Conservation (phyloP, 352 stramenopile genomes). For the Phytopythium delawarense region DNA sequence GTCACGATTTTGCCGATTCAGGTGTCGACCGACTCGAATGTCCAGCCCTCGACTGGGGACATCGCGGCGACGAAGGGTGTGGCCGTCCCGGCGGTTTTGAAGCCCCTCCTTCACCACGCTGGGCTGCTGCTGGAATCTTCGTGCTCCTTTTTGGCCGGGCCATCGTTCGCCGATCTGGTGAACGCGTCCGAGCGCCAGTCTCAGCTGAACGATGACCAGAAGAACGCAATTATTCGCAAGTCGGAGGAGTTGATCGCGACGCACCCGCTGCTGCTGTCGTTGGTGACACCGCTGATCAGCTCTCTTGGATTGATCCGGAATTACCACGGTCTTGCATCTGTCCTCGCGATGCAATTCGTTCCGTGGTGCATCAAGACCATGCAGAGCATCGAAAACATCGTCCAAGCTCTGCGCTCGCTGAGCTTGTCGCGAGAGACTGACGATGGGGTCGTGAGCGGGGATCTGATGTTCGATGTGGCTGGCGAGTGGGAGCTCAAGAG, state of each 20-base stretch:
- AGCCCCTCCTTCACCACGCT: slow-evolving; percentile 72
- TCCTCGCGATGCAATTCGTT: slow-evolving; percentile 69
- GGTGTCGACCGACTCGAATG: slow-evolving; percentile 27
- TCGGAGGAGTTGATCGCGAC: slow-evolving; percentile 31
- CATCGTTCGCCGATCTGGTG: slow-evolving; percentile 18
- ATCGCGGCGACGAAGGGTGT: slow-evolving; percentile 29
- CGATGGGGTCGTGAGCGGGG: slow-evolving; percentile 19
- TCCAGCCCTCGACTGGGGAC: slow-evolving; percentile 22
- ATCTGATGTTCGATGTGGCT: slow-evolving; percentile 59
- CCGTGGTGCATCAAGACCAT: slow-evolving; percentile 72
- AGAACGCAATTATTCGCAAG: slow-evolving; percentile 15
- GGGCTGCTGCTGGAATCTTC: slow-evolving; percentile 51
- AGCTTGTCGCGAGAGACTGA: slow-evolving; percentile 18
- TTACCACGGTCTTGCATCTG: slow-evolving; percentile 63
- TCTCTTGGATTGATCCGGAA: slow-evolving; percentile 58
- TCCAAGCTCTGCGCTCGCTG: slow-evolving; percentile 37
- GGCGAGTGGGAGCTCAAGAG: slow-evolving; percentile 88
- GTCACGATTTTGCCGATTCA: slow-evolving; percentile 80
- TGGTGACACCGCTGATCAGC: slow-evolving; percentile 66
- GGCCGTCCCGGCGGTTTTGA: slow-evolving; percentile 60
- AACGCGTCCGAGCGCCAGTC: slow-evolving; percentile 18
- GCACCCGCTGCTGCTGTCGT: slow-evolving; percentile 51
- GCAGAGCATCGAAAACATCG: slow-evolving; percentile 63
- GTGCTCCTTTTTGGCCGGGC: slow-evolving; percentile 42
- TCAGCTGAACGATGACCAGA: slow-evolving; percentile 11